Conservation (phyloP, 306 rosid species). For the Crotalaria pallida region DNA sequence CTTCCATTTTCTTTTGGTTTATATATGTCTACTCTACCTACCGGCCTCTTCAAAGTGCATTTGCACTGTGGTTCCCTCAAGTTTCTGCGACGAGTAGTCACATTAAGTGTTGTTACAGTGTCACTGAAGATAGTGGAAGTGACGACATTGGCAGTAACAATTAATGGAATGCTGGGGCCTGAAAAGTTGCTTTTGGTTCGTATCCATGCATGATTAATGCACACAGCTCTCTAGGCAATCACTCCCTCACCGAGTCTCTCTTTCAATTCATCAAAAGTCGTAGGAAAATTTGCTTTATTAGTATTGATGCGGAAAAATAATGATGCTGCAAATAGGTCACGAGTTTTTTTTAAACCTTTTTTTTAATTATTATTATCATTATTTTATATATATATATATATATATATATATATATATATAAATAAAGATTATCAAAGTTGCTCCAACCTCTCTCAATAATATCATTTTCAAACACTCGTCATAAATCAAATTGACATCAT, state of each 20-base stretch:
- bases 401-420: no score
- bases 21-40: neutral
- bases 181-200: neutral
- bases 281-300: neutral
- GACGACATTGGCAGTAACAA: neutral
- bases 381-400: no score
- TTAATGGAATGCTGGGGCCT: neutral
- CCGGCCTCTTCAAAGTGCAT: neutral
- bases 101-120: neutral
- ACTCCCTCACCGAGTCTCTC: neutral
- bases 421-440: no score
- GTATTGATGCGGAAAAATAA: neutral
- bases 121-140: neutral
- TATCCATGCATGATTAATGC: neutral
- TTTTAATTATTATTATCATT: no score
- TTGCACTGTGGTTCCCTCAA: neutral
- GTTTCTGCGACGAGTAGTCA: constrained; percentile 28
- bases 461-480: no score
- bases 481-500: no score
- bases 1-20: neutral
- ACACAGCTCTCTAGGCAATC: neutral
- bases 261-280: neutral
- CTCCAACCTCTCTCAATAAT: no score
- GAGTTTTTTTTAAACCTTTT: no score
- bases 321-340: no score